Evolutionary conservation across 208 protist genomes (phyloP).

Genomic region (Wallacemonas sp.): DNA sequence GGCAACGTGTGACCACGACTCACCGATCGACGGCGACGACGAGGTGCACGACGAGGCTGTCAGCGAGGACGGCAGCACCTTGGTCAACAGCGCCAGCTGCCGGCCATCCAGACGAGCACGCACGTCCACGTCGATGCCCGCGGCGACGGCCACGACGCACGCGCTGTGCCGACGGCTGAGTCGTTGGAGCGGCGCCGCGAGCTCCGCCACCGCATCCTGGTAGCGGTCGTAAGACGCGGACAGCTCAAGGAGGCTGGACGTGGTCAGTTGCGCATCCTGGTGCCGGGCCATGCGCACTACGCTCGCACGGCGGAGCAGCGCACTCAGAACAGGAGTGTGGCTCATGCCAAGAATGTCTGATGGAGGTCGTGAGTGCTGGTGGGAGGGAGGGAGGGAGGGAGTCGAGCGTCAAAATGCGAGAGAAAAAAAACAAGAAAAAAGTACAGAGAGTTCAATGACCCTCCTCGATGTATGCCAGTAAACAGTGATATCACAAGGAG

Average conservation of each 20-base stretch:
- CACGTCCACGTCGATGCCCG: neutral
- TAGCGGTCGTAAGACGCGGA: constrained; percentile 32
- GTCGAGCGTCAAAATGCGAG: no score
- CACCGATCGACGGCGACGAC: neutral
- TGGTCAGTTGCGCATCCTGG: constrained; percentile 43
- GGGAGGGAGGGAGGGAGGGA: no score
- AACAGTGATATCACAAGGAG: no score
- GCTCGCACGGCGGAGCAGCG: constrained; percentile 3
- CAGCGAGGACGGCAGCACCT: neutral
- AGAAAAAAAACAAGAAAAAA: constrained; percentile 20
- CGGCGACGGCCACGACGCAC: neutral
- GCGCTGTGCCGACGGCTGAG: constrained; percentile 7
- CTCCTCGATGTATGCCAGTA: no score
- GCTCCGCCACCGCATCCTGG: constrained; percentile 12
- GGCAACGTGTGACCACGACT: constrained; percentile 2
- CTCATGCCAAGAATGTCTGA: no score
- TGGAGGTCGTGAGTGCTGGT: no score
- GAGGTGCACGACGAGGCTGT: neutral
- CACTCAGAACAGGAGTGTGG: neutral
- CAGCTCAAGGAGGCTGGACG: constrained; percentile 43
- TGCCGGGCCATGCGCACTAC: constrained; percentile 25
- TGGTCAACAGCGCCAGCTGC: neutral
- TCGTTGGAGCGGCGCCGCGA: constrained; percentile 1
- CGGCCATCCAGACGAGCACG: neutral
- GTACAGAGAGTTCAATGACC: no score